Evolutionary conservation across 129 eudicot genomes (phyloP).

Genomic region (Daucus carota): DNA sequence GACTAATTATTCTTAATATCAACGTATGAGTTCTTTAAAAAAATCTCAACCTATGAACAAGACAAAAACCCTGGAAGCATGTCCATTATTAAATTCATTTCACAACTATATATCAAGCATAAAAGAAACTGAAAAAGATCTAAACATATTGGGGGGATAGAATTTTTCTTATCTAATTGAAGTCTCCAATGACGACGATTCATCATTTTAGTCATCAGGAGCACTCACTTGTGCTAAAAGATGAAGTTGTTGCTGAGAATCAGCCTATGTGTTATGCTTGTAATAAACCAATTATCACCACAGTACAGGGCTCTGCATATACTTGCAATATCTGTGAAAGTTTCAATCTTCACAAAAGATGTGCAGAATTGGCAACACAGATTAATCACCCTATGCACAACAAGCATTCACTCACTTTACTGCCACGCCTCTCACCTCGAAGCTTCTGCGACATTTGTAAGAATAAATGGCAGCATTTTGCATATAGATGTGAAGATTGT

Average conservation of each 20-base stretch:
- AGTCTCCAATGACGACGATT: neutral
- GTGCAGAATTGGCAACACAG: neutral
- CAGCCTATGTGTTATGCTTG: neutral
- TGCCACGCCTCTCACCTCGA: neutral
- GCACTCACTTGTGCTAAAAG: neutral
- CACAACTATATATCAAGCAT: too few relatives aligned
- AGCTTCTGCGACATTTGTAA: neutral
- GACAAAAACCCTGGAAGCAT: too few relatives aligned
- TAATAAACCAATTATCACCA: neutral
- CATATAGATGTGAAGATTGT: neutral
- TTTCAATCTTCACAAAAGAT: neutral
- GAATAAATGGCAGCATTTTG: neutral
- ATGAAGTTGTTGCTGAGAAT: neutral
- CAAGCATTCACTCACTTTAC: neutral
- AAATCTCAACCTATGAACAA: too few relatives aligned
- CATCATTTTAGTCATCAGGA: neutral
- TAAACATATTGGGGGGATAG: too few relatives aligned
- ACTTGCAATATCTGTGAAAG: neutral
- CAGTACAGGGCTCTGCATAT: neutral
- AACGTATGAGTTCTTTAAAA: too few relatives aligned
- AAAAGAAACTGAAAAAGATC: too few relatives aligned
- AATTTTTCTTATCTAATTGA: too few relatives aligned
- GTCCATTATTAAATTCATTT: too few relatives aligned
- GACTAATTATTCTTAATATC: too few relatives aligned
- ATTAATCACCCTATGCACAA: neutral